These are phyloP conservation scores for Tothia fuscella DNA, from an alignment of 2,329 filamentous ascomycete genomes.

Conservation along the genomic window DNA sequence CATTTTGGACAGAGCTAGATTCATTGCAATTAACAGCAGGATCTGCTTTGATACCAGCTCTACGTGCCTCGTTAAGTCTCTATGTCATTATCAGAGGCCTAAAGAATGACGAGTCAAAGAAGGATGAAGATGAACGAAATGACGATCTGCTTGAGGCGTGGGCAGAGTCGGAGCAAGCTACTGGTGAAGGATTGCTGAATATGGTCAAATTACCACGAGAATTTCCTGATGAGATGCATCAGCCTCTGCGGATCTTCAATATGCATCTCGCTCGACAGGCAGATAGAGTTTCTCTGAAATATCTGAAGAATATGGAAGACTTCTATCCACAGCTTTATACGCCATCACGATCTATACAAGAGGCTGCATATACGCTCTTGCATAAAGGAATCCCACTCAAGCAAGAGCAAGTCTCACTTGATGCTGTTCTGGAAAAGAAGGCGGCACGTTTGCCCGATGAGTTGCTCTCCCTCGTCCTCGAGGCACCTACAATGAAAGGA, in stretches of 20 bases:
- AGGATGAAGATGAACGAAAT: slow-evolving; percentile 38
- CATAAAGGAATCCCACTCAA: slow-evolving; percentile 64
- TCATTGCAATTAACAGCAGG: slow-evolving; percentile 6
- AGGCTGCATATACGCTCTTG: slow-evolving; percentile 67
- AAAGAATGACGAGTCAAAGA: neutral
- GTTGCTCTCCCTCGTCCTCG: slow-evolving; percentile 69
- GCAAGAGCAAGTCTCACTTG: slow-evolving; percentile 74
- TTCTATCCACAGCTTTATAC: slow-evolving; percentile 68
- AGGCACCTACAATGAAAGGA: slow-evolving; percentile 59
- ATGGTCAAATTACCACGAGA: slow-evolving; percentile 48
- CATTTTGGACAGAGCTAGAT: slow-evolving; percentile 21
- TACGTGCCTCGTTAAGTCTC: slow-evolving; percentile 63
- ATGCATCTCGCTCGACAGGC: slow-evolving; percentile 60
- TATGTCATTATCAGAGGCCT: slow-evolving; percentile 32
- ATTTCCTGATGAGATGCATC: slow-evolving; percentile 41
- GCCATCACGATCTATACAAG: slow-evolving; percentile 63
- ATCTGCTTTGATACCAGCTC: slow-evolving; percentile 33
- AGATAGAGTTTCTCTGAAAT: slow-evolving; percentile 48
- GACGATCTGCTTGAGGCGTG: slow-evolving; percentile 75
- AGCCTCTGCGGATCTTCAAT: slow-evolving; percentile 65
- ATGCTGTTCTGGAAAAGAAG: slow-evolving; percentile 59
- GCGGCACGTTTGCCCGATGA: slow-evolving; percentile 70
- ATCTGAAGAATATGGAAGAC: slow-evolving; percentile 42
- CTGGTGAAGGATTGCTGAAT: slow-evolving; percentile 47
- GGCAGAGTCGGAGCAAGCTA: slow-evolving; percentile 43